Conservation (phyloP, 2,329 filamentous ascomycete species). For the Scedosporium aurantiacum region DNA sequence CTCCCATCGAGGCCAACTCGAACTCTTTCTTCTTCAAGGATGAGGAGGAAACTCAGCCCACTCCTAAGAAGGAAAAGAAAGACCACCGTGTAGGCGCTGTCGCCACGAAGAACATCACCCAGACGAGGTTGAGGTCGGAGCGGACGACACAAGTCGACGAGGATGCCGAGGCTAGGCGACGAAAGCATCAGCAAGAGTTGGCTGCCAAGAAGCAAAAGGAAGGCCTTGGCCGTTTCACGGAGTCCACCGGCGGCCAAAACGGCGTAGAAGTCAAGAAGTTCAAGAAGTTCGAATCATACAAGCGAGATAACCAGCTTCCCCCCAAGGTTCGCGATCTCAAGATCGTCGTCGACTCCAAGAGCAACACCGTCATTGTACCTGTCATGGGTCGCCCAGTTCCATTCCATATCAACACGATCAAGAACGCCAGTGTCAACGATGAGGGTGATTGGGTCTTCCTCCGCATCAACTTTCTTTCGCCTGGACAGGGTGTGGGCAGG, state of each 20-base stretch:
- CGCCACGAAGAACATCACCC: slow-evolving; percentile 89
- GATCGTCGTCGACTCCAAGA: slow-evolving; percentile 85
- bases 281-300: slow-evolving; percentile 98
- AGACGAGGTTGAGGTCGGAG: slow-evolving; percentile 83
- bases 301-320: slow-evolving; percentile 91
- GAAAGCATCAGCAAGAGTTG: slow-evolving; percentile 84
- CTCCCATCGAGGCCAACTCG: slow-evolving; percentile 80
- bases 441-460: slow-evolving; percentile 91
- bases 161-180: slow-evolving; percentile 74
- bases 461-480: slow-evolving; percentile 93
- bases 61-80: slow-evolving; percentile 85
- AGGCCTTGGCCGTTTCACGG: slow-evolving; percentile 73
- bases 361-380: slow-evolving; percentile 78
- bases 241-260: slow-evolving; percentile 73
- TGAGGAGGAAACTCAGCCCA: slow-evolving; percentile 74
- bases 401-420: slow-evolving; percentile 96
- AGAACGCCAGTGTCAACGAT: slow-evolving; percentile 96
- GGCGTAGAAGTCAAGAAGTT: slow-evolving; percentile 95
- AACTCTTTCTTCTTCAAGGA: slow-evolving; percentile 99
- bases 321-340: slow-evolving; percentile 70
- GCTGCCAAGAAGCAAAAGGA: slow-evolving; percentile 82
- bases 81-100: slow-evolving; percentile 74
- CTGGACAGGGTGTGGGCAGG: slow-evolving; percentile 89
- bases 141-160: slow-evolving; percentile 81
- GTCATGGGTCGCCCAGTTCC: slow-evolving; percentile 97